phyloP scores from a whole-genome alignment of 2,329 filamentous ascomycete genomes.

The Cladosporium sp. region DNA sequence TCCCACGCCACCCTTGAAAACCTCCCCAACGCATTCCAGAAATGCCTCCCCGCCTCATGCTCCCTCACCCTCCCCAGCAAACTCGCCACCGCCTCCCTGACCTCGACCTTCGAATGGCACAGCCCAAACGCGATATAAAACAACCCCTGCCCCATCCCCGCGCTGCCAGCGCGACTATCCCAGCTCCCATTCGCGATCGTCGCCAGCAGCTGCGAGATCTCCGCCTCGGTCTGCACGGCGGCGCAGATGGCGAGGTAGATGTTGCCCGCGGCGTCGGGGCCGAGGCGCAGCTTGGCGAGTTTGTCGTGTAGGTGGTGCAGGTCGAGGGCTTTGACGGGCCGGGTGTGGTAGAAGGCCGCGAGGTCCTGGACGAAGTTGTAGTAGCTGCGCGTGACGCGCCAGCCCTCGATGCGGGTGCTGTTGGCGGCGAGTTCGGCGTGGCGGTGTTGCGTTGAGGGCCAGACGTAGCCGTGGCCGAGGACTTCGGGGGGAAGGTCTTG shows the following conservation, averaged over 20 bases:
- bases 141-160: conserved; percentile 61
- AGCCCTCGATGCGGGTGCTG: conserved; percentile 90
- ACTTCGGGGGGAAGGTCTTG: conserved; percentile 33
- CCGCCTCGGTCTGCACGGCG: conserved; percentile 67
- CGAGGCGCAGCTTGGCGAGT: conserved; percentile 77
- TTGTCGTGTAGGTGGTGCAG: conserved; percentile 91
- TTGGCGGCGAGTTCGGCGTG: conserved; percentile 87
- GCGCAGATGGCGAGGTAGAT: conserved; percentile 81
- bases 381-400: conserved; percentile 93
- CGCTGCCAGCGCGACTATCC: conserved; percentile 28
- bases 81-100: conserved; percentile 74
- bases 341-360: conserved; percentile 37
- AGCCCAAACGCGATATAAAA: conserved; percentile 90
- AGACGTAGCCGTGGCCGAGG: conserved; percentile 87
- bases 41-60: conserved; percentile 90
- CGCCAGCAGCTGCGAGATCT: conserved; percentile 64
- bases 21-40: conserved; percentile 82
- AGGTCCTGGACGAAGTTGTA: conserved; percentile 75
- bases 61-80: conserved; percentile 79
- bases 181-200: conserved; percentile 36
- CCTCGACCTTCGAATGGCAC: conserved; percentile 83
- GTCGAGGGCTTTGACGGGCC: conserved; percentile 76
- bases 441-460: conserved; percentile 79
- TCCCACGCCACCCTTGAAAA: conserved; percentile 88
- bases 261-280: conserved; percentile 72